These are phyloP conservation scores for Daedaleopsis nitida DNA, from an alignment of 768 basidiomycete genomes.

Conservation along the genomic window DNA sequence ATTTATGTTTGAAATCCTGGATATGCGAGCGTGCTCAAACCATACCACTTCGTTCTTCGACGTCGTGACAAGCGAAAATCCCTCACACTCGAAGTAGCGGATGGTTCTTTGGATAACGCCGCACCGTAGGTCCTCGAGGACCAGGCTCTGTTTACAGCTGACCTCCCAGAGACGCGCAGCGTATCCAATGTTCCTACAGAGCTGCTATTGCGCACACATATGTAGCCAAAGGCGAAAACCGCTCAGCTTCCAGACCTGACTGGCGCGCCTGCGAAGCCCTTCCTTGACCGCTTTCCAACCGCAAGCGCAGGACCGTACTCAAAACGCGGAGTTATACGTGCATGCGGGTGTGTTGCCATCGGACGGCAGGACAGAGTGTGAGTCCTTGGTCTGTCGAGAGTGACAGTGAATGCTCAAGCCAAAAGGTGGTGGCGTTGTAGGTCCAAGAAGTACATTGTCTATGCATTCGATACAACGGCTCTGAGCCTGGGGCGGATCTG, in stretches of 20 bases:
- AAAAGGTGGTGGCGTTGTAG: not conserved
- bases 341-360: not conserved
- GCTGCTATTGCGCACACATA: not conserved
- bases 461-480: not conserved
- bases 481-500: not conserved
- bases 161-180: not conserved
- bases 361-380: not conserved
- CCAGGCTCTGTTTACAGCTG: not conserved
- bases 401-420: not conserved
- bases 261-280: not conserved
- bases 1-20: not conserved
- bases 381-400: not conserved
- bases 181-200: not conserved
- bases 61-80: not conserved
- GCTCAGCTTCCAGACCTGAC: not conserved
- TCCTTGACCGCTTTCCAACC: not conserved
- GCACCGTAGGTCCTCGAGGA: not conserved
- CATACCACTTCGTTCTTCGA: not conserved
- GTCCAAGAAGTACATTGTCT: not conserved
- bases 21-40: not conserved
- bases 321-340: not conserved
- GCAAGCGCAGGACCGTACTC: not conserved
- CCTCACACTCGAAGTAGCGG: not conserved
- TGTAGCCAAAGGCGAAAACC: not conserved
- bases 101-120: not conserved